These are phyloP conservation scores for Ganoderma boninense DNA, from an alignment of 1,284 basidiomycete species.

Conservation along the genomic window DNA sequence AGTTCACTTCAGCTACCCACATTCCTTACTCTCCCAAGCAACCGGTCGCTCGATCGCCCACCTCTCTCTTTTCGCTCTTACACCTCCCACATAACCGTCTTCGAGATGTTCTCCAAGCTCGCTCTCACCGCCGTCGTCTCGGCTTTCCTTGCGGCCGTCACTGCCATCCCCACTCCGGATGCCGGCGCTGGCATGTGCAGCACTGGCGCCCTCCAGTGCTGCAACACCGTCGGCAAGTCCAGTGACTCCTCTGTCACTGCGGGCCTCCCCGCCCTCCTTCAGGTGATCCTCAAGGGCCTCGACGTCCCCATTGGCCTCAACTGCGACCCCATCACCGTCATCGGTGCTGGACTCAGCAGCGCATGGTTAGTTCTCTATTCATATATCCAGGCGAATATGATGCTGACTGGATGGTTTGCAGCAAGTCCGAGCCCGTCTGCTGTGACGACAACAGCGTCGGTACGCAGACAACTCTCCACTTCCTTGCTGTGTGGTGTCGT, in stretches of 20 bases:
- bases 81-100: conserved; percentile 6
- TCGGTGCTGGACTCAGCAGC: conserved; percentile 32
- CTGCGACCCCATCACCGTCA: conserved; percentile 36
- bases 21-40: conserved; percentile 23
- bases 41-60: conserved; percentile 8
- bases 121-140: conserved; percentile 25
- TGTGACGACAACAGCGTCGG: conserved; percentile 8
- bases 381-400: conserved; percentile 34
- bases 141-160: conserved; percentile 27
- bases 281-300: conserved; percentile 29
- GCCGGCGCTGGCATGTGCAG: conserved; percentile 29
- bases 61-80: conserved; percentile 14
- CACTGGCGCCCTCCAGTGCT: conserved; percentile 41
- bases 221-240: conserved; percentile 33
- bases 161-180: conserved; percentile 17
- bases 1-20: conserved; percentile 27
- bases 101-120: conserved; percentile 28
- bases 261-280: conserved; percentile 31
- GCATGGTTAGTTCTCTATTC: conserved; percentile 45
- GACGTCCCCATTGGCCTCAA: conserved; percentile 29
- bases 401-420: background rate
- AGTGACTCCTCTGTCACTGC: conserved; percentile 6
- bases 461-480: background rate
- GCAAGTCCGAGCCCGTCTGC: conserved; percentile 26
- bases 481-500: background rate